Base-by-base conservation (phyloP, 2,329 filamentous ascomycete species). In the Alternaria sp. region DNA sequence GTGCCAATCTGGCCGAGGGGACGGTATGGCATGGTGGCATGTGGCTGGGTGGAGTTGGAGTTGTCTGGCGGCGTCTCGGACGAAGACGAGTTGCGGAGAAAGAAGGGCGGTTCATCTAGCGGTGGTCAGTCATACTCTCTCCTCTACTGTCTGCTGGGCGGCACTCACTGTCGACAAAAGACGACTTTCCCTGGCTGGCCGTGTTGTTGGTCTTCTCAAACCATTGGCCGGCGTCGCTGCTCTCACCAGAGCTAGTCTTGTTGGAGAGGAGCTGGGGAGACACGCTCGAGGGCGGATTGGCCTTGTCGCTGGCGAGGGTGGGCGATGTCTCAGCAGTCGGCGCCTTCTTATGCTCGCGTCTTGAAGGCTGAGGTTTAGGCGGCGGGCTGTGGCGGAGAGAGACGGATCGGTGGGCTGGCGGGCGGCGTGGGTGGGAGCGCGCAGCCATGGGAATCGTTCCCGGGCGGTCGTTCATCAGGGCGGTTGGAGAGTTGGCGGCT, bases 201-300 rank as follows among this genome's bases (percentile, higher is more conserved):
- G 83, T 79, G 71, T 84, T 84, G 77, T 86, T 86, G 41, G 81
- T 83, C 45, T 79, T 81, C 50, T 86, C 83, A 55, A 86, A 86
- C 84, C 84, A 86, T 50, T 80, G 81, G 20, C 84, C 83, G 3
- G 82, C 83, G 65, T 85, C 84, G 68, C 84, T 85, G 72, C 83
- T 85, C 72, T 85, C 84, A 15, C 82, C 82, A 1, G 84, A 85
- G 63, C 82, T 84, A 58, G 79, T 69, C 67, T 81, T 81, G 74
- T 79, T 65, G 64, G 71, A 67, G 33, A 64, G 46, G 21, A 74
- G 60, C 33, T 68, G 70, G 8, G 81, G 78, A 21, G 79, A 80
- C 33, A 79, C 65, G 58, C 78, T 82, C 20, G 81, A 83, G 0
- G 81, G 80, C 9, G 82, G 81, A 56, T 80, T 80, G 44, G 75